These are phyloP conservation scores for Apiotrichum siamense DNA, from an alignment of 1,284 basidiomycete genomes.

Conservation along the genomic window DNA sequence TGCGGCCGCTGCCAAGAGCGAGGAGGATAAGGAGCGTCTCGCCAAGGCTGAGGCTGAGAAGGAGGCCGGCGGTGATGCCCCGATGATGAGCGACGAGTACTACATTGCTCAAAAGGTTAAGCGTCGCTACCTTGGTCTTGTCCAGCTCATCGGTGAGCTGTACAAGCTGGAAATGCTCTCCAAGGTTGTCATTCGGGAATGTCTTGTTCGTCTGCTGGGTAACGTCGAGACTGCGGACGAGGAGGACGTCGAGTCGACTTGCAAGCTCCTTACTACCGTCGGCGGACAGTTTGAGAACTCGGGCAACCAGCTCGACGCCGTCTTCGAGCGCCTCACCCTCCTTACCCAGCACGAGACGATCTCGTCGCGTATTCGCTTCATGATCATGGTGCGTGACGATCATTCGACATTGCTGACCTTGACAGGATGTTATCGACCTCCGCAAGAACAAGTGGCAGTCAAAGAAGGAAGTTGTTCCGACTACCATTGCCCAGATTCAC, in stretches of 20 bases:
- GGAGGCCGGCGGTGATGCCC: slow-evolving; percentile 47
- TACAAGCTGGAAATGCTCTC: slow-evolving; percentile 96
- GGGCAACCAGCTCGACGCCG: slow-evolving; percentile 73
- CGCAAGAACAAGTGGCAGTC: slow-evolving; percentile 74
- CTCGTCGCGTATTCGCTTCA: slow-evolving; percentile 84
- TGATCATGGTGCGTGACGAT: slow-evolving; percentile 68
- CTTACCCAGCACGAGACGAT: slow-evolving; percentile 68
- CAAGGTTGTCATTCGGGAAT: slow-evolving; percentile 92
- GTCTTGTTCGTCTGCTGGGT: slow-evolving; percentile 86
- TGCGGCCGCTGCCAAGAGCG: slow-evolving; percentile 53
- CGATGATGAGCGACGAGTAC: slow-evolving; percentile 90
- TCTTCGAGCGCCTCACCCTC: slow-evolving; percentile 84
- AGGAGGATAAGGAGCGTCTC: slow-evolving; percentile 54
- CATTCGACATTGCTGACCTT: slow-evolving; percentile 1
- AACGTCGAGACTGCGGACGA: slow-evolving; percentile 94
- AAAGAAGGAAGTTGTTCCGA: slow-evolving; percentile 68
- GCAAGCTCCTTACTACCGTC: slow-evolving; percentile 85
- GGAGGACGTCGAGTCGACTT: slow-evolving; percentile 94
- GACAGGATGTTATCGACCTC: slow-evolving; percentile 80
- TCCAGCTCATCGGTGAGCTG: slow-evolving; percentile 95
- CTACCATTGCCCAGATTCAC: slow-evolving; percentile 84
- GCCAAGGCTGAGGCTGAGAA: slow-evolving; percentile 49
- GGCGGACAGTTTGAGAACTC: slow-evolving; percentile 72
- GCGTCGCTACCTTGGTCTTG: slow-evolving; percentile 90
- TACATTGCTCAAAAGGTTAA: slow-evolving; percentile 95